These are phyloP conservation scores for Casuarina cunninghamiana DNA, from an alignment of 306 rosid genomes.

Conservation along the genomic window DNA sequence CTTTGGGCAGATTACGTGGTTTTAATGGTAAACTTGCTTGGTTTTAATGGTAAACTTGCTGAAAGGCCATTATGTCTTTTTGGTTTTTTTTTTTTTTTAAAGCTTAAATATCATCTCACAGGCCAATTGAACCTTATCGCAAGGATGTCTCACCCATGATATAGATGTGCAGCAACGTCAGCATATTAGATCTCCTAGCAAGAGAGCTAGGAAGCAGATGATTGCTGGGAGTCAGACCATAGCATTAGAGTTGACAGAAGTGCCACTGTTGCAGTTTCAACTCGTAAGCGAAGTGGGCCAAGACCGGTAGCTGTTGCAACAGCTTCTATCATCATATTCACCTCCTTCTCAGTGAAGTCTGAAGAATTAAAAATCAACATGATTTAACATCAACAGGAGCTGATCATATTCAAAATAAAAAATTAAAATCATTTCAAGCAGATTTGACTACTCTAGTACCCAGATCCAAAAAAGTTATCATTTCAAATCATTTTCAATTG, in stretches of 20 bases:
- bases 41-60: too few species aligned
- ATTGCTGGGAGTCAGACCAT: conserved; percentile 71
- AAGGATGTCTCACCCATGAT: too few species aligned
- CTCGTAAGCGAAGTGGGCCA: conserved; percentile 82
- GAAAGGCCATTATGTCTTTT: too few species aligned
- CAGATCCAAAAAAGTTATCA: not conserved
- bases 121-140: too few species aligned
- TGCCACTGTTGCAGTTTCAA: conserved; percentile 91
- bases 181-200: conserved; percentile 26
- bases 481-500: not conserved
- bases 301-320: conserved; percentile 81
- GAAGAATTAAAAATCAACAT: conserved; percentile 29
- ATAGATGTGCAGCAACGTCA: too few species aligned
- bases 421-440: not conserved
- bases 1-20: too few species aligned
- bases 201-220: conserved; percentile 25
- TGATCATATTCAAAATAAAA: conserved; percentile 8
- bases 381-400: conserved; percentile 11
- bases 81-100: too few species aligned
- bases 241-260: conserved; percentile 72
- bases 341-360: conserved; percentile 86
- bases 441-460: not conserved
- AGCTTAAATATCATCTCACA: too few species aligned
- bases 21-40: too few species aligned
- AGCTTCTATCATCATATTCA: conserved; percentile 57